Evolutionary conservation across 371 early-diverging fungal genomes (phyloP).

Genomic region (Mucor irregularis): DNA sequence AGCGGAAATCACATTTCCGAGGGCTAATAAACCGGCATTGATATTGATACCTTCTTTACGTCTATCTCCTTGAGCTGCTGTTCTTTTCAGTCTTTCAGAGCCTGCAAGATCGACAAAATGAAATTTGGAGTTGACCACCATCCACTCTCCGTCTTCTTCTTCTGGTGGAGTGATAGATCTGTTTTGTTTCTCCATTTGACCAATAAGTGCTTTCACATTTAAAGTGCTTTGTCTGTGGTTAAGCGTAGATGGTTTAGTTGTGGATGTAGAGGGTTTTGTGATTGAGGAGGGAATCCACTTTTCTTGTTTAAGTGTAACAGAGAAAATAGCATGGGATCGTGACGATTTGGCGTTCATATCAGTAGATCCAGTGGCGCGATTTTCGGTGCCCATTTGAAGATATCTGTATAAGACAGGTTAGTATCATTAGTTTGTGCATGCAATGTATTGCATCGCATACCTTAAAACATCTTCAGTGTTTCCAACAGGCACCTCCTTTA

Average conservation of each 20-base stretch:
- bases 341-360: conserved; percentile 97
- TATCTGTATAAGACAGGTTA: conserved; percentile 34
- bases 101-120: conserved; percentile 99
- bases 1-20: conserved; percentile 99
- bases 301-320: conserved; percentile 81
- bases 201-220: conserved; percentile 39
- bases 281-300: conserved; percentile 45
- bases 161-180: conserved; percentile 12
- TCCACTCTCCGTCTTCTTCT: conserved; percentile 44
- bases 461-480: conserved; percentile 79
- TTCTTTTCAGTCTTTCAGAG: conserved; percentile 95
- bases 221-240: conserved; percentile 33
- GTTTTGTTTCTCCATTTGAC: conserved; percentile 35
- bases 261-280: conserved; percentile 1
- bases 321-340: conserved; percentile 98
- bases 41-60: conserved; percentile 98
- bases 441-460: conserved; percentile 39
- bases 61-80: conserved; percentile 92
- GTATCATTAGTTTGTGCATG: conserved; percentile 4
- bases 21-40: conserved; percentile 95
- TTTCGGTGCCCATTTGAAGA: conserved; percentile 79
- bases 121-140: conserved; percentile 77
- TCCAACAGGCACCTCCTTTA: conserved; percentile 79
- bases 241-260: background rate
- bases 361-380: conserved; percentile 92